Percentiles rank a stretch among this genome's conserved stretches.
Conservation (phyloP, 345 rosid species). For the Hirschfeldia incana region DNA sequence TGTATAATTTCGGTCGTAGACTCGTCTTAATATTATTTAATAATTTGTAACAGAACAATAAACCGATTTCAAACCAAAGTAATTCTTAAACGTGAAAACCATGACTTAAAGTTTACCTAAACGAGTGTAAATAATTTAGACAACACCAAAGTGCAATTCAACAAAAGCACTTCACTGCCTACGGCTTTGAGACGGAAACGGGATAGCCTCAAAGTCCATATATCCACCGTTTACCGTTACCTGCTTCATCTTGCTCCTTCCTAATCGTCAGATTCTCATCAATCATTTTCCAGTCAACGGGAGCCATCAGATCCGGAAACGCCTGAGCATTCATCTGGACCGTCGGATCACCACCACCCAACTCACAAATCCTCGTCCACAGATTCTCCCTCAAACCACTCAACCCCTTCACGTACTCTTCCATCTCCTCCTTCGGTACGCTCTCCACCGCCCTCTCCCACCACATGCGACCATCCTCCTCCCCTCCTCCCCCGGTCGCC, state of each 20-base stretch:
- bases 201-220: not conserved
- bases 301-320: slow-evolving; percentile 2
- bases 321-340: slow-evolving; percentile 5
- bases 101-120: not conserved
- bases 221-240: slow-evolving; percentile 4
- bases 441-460: slow-evolving; percentile 40
- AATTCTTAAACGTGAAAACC: not conserved
- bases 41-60: not conserved
- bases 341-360: slow-evolving; percentile 19
- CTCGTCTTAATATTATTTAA: too few species aligned
- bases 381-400: slow-evolving; percentile 19
- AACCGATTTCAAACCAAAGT: not conserved
- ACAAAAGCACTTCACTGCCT: slow-evolving; percentile 4
- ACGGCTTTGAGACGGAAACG: not conserved
- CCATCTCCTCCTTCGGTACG: slow-evolving; percentile 33
- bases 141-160: not conserved
- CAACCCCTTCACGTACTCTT: slow-evolving; percentile 29
- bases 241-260: slow-evolving; percentile 3
- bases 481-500: not conserved
- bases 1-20: too few species aligned
- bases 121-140: not conserved
- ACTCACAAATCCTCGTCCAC: slow-evolving; percentile 13
- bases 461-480: slow-evolving; percentile 21
- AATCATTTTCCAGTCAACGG: not conserved
- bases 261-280: slow-evolving; percentile 9